These are phyloP conservation scores for Spinacia oleracea DNA, from an alignment of 179 eudicot genomes.

Conservation along the genomic window DNA sequence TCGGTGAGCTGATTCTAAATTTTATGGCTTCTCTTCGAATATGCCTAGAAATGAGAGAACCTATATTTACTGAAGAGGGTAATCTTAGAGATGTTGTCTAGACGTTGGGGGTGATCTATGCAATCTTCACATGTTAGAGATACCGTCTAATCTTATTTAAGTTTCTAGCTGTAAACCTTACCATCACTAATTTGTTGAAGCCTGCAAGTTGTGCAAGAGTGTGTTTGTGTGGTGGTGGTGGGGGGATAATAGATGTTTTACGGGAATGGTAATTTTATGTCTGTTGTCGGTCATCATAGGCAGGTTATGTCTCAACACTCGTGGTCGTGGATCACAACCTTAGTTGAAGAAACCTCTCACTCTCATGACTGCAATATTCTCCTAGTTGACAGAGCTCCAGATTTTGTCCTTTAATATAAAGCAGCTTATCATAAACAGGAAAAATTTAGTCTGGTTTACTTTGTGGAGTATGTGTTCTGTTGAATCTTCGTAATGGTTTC, in stretches of 20 bases:
- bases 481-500: no score
- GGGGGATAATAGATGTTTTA: no score
- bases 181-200: background rate
- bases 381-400: background rate
- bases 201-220: background rate
- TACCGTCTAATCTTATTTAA: background rate
- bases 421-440: background rate
- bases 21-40: slow-evolving; percentile 8
- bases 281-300: background rate
- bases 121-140: background rate
- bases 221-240: background rate
- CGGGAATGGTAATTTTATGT: background rate
- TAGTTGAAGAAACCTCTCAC: background rate
- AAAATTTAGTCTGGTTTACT: background rate
- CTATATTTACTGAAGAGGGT: background rate
- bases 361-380: background rate
- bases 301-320: background rate
- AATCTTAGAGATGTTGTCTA: slow-evolving; percentile 3
- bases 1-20: slow-evolving; percentile 37
- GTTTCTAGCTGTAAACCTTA: background rate
- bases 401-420: background rate
- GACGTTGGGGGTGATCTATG: background rate
- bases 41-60: background rate
- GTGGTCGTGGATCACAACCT: background rate
- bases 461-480: background rate